Evolutionary conservation across 2,329 filamentous ascomycete genomes (phyloP).

Genomic region (Colletotrichum tanaceti): DNA sequence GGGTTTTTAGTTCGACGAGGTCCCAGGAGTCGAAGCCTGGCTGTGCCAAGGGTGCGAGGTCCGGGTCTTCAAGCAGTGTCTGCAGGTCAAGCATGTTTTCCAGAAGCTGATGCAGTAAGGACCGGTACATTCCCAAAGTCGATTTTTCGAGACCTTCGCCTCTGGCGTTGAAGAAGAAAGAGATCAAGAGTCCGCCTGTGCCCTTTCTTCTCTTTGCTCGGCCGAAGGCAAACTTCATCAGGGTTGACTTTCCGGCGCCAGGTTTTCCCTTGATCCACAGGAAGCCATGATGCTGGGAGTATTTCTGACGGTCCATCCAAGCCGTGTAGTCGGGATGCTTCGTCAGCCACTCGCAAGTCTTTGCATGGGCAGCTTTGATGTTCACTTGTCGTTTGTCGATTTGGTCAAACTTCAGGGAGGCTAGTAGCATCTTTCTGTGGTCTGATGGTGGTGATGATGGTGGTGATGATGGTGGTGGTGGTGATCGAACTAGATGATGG

Average conservation of each 20-base stretch:
- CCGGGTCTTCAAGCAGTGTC: constrained; percentile 18
- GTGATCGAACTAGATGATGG: not conserved
- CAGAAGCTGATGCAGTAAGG: constrained; percentile 25
- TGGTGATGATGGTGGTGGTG: no score
- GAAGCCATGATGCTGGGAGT: constrained; percentile 14
- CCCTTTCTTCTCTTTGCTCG: not conserved
- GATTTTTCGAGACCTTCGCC: constrained; percentile 35
- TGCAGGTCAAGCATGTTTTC: not conserved
- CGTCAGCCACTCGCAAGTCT: not conserved
- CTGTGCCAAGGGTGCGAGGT: not conserved
- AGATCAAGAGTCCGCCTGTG: not conserved
- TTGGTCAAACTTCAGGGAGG: not conserved
- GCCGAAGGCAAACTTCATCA: constrained; percentile 1
- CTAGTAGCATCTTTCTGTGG: not conserved
- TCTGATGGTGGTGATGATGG: not conserved
- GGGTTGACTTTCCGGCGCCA: constrained; percentile 17
- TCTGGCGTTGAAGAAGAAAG: constrained; percentile 40
- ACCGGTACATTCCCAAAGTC: constrained; percentile 31
- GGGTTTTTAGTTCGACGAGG: not conserved
- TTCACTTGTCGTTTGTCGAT: not conserved
- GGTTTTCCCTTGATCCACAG: constrained; percentile 20
- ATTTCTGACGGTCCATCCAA: not conserved
- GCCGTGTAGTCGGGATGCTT: not conserved
- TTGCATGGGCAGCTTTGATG: not conserved
- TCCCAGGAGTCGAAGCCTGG: not conserved